These are phyloP conservation scores for Fonsecaea pedrosoi DNA, from an alignment of 2,329 filamentous ascomycete genomes.

Conservation along the genomic window DNA sequence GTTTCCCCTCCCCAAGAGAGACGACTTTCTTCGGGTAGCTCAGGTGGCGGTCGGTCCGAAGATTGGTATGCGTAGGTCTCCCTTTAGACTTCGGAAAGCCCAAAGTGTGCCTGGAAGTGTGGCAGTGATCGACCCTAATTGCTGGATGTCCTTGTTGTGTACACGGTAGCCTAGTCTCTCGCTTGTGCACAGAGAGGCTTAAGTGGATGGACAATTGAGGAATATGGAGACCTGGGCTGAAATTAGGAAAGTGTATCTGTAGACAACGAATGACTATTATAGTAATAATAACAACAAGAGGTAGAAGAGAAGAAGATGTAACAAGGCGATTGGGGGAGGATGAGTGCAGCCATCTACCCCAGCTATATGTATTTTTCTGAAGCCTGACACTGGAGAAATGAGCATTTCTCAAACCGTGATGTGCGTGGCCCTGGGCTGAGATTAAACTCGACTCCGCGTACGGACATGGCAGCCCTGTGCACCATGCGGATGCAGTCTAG, in stretches of 20 bases:
- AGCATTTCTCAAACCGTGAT: constrained; percentile 17
- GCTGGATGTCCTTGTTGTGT: neutral
- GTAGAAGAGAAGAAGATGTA: neutral
- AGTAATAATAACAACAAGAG: neutral
- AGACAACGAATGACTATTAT: neutral
- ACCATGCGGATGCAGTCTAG: constrained; percentile 6
- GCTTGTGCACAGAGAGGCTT: constrained; percentile 9
- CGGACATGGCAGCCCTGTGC: constrained; percentile 14
- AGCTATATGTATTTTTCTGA: constrained; percentile 17
- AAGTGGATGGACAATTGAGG: neutral
- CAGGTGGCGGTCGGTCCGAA: neutral
- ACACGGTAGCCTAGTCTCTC: constrained; percentile 11
- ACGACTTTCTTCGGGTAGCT: neutral
- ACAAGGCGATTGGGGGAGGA: constrained; percentile 1
- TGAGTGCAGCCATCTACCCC: constrained; percentile 4
- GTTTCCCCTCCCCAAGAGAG: neutral
- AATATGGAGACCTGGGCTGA: constrained; percentile 7
- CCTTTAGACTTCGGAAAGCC: neutral
- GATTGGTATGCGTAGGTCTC: neutral
- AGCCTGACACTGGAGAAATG: constrained; percentile 26
- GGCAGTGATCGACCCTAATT: neutral
- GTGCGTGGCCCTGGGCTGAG: constrained; percentile 20
- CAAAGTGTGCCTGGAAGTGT: neutral
- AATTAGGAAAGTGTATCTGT: neutral
- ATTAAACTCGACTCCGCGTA: constrained; percentile 26